Base-by-base conservation (phyloP, 805 yeast genomes). In the Candida ficus region DNA sequence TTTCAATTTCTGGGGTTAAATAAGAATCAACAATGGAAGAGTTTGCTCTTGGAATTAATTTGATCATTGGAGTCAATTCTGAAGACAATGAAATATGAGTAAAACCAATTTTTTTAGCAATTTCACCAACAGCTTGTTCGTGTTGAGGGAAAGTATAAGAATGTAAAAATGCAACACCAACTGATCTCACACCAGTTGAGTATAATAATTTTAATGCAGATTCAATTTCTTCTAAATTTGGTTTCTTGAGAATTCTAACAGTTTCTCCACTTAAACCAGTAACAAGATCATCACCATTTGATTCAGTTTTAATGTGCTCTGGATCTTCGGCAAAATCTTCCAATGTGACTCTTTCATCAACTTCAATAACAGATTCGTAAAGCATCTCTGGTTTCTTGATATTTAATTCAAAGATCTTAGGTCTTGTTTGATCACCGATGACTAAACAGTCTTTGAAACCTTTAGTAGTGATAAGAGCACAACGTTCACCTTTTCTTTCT, bases 351-450 rank as follows among this genome's bases (percentile, higher is more conserved):
- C 98, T 71, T 62, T 91, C 98, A 54, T 89, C 95, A 31, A 91
- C 68, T 60, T 91, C 97, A 31, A 82, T 70, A 1, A 91, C 96
- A 3, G 71, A 59, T 38, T 81, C 80, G 53, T 88, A 89, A 25
- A 91, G 68, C 17, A 78, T 81, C 6, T 73, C 80, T 11, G 89
- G 80, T 53, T 81, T 85, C 37, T 71, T 67, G 33, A 90, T 86
- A 6, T 84, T 73, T 48, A 91, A 67, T 52, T 89, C 95, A 55
- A 91, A 91, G 38, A 91, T 88, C 51, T 80, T 71, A 2, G 98
- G 98, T 53, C 98, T 71, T 3, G 95, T 77, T 60, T 91, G 98
- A 56, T 87, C 89, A 3, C 98, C 98, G 50, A 91, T 90, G 3
- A 70, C 62, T 45, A 91, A 66, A 29, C 85, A 78, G 56, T 91